A percentile compares a stretch with the other conserved stretches of the same genome.
Conservation (phyloP, 1,284 basidiomycete species). For the Mycena citricolor region DNA sequence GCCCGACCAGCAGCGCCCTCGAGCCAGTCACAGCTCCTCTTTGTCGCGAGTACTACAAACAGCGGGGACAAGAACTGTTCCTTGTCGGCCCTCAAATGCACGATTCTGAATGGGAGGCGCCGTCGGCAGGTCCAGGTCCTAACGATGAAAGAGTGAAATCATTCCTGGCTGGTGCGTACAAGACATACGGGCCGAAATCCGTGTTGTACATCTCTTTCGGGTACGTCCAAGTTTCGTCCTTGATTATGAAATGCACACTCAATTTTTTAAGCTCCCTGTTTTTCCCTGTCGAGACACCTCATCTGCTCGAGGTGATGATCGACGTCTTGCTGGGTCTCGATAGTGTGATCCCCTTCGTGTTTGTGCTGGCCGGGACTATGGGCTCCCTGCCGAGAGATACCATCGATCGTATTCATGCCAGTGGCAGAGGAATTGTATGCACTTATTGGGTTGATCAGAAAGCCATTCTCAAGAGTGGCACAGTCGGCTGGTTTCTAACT, state of each 20-base stretch:
- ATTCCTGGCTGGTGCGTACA: slow-evolving; percentile 5
- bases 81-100: slow-evolving; percentile 7
- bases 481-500: slow-evolving; percentile 6
- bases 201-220: slow-evolving; percentile 14
- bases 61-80: slow-evolving; percentile 13
- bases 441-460: not conserved
- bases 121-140: not conserved
- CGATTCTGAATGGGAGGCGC: not conserved
- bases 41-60: not conserved
- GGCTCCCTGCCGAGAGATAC: slow-evolving; percentile 1
- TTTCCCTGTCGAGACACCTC: slow-evolving; percentile 7
- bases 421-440: slow-evolving; percentile 9
- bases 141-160: not conserved
- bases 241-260: too few relatives aligned
- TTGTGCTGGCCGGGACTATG: slow-evolving; percentile 5
- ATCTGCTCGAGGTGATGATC: slow-evolving; percentile 10
- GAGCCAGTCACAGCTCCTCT: slow-evolving; percentile 2
- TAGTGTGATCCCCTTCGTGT: slow-evolving; percentile 10
- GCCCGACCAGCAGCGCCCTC: not conserved
- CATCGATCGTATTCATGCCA: slow-evolving; percentile 9
- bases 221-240: too few relatives aligned
- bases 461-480: not conserved
- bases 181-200: slow-evolving; percentile 3
- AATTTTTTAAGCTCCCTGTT: slow-evolving; percentile 10
- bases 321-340: slow-evolving; percentile 1